Conservation (phyloP, 495 filamentous ascomycete genomes). For the Diplogelasinospora grovesii region DNA sequence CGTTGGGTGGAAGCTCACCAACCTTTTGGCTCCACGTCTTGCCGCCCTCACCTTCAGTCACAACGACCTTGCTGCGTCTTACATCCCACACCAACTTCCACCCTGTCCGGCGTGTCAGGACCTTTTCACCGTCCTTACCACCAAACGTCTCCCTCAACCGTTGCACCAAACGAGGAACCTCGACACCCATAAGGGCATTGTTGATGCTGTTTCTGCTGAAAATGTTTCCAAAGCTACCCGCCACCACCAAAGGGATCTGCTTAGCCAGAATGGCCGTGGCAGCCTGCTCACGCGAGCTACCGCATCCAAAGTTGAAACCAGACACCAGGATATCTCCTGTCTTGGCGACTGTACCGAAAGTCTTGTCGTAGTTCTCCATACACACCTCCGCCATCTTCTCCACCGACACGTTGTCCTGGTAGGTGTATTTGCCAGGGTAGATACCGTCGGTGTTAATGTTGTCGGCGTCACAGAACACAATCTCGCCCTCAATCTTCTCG, state of each 20-base stretch:
- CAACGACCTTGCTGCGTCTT: constrained; percentile 54
- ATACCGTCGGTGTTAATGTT: constrained; percentile 78
- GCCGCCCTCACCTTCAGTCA: constrained; percentile 57
- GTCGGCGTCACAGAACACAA: constrained; percentile 64
- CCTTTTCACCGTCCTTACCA: constrained; percentile 39
- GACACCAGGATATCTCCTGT: constrained; percentile 73
- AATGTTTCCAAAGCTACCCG: constrained; percentile 85
- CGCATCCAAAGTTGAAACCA: constrained; percentile 90
- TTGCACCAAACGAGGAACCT: constrained; percentile 66
- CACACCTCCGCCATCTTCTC: constrained; percentile 81
- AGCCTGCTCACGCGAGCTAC: constrained; percentile 76
- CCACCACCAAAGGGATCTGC: constrained; percentile 74
- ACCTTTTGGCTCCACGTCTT: constrained; percentile 72
- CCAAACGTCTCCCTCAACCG: constrained; percentile 61
- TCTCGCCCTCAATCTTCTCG: constrained; percentile 56
- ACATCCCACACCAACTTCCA: constrained; percentile 91
- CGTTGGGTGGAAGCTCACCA: constrained; percentile 77
- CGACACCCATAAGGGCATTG: constrained; percentile 80
- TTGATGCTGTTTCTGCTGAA: constrained; percentile 88
- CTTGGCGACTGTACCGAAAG: constrained; percentile 54
- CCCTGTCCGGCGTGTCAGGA: constrained; percentile 73
- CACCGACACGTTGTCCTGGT: constrained; percentile 71
- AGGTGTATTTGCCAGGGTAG: constrained; percentile 77
- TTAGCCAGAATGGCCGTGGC: constrained; percentile 84
- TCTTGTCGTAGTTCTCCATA: constrained; percentile 86